These are phyloP conservation scores for Mangifera indica DNA, from an alignment of 345 rosid species.

Conservation along the genomic window DNA sequence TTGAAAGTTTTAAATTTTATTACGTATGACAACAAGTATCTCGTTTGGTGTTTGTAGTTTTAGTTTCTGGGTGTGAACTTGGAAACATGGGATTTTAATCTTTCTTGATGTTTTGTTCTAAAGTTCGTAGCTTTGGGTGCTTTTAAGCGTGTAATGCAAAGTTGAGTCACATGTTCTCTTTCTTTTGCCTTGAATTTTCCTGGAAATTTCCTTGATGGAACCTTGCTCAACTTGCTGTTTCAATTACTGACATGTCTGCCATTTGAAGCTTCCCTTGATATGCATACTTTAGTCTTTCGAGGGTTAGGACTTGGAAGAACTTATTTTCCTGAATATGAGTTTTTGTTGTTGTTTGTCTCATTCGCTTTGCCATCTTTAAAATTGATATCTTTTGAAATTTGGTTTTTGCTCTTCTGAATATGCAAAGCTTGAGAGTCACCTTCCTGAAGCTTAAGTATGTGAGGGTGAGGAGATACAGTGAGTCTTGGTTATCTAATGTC, in stretches of 20 bases:
- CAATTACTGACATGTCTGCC: neutral
- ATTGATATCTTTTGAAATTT: neutral
- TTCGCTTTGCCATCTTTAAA: neutral
- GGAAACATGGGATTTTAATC: neutral
- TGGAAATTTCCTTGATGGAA: slow-evolving; percentile 11
- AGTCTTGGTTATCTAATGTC: slow-evolving; percentile 8
- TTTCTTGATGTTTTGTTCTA: neutral
- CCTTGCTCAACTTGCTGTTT: neutral
- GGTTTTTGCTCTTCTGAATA: slow-evolving; percentile 23
- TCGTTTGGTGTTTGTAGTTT: neutral
- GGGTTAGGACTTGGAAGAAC: neutral
- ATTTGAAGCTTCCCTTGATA: neutral
- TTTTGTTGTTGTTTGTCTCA: neutral
- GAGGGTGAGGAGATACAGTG: slow-evolving; percentile 35
- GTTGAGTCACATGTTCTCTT: neutral
- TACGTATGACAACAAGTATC: neutral
- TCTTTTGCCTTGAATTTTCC: slow-evolving; percentile 14
- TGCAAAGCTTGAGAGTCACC: slow-evolving; percentile 43
- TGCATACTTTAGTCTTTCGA: neutral
- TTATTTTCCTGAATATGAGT: neutral
- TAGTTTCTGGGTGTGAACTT: neutral
- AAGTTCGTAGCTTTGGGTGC: neutral
- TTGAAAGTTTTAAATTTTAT: neutral
- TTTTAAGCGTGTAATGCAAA: too few species aligned
- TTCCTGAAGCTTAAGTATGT: slow-evolving; percentile 50